Conservation (phyloP, 2,329 filamentous ascomycete genomes). For the Fusarium xyrophilum region DNA sequence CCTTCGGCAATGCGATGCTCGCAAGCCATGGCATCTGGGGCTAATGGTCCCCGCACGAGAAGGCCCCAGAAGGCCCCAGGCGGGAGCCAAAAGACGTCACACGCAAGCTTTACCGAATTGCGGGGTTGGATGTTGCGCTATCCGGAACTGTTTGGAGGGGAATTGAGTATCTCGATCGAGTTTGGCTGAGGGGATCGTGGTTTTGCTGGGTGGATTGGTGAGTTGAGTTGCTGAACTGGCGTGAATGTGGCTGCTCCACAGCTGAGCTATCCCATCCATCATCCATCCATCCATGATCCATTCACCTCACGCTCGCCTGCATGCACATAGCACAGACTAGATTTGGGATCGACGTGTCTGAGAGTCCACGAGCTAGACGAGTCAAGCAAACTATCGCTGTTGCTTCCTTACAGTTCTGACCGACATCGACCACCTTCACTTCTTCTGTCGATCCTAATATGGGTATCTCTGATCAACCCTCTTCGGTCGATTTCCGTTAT, state of each 20-base stretch:
- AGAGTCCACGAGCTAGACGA: background rate
- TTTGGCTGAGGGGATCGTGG: background rate
- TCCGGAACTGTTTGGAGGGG: background rate
- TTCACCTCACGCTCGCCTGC: background rate
- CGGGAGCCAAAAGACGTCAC: background rate
- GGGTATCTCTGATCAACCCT: background rate
- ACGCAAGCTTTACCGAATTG: background rate
- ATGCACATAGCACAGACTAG: background rate
- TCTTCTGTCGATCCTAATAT: background rate
- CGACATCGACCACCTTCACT: background rate
- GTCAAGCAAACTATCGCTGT: background rate
- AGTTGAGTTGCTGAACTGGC: background rate
- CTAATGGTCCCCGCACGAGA: constrained; percentile 30
- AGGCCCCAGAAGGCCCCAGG: background rate
- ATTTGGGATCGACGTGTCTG: background rate
- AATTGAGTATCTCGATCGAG: background rate
- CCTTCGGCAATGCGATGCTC: constrained; percentile 14
- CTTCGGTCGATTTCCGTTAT: background rate
- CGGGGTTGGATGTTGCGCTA: background rate
- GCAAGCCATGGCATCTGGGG: constrained; percentile 8
- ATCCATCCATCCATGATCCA: background rate
- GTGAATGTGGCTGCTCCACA: background rate
- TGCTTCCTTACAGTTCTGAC: background rate
- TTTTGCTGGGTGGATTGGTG: background rate
- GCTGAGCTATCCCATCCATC: background rate